Base-by-base conservation (phyloP, 2,329 filamentous ascomycete species). In the Colletotrichum phormii region DNA sequence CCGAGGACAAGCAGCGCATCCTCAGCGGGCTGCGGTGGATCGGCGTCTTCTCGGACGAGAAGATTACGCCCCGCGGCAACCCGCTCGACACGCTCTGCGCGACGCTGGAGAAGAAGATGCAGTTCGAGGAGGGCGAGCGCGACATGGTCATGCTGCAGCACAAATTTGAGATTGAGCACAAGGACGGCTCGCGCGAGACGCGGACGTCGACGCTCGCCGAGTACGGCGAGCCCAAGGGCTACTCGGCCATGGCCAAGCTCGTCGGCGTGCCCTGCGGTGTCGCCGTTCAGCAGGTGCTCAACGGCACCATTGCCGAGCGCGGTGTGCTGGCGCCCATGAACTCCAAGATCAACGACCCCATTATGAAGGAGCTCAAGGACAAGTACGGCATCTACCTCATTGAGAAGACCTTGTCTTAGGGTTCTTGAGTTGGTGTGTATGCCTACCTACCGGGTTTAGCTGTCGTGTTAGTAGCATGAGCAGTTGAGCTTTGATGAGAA, bases 61-160 rank as follows among this genome's bases (percentile, higher is more conserved):
- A 89, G 81, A 95, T 93, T 80, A 92, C 85, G 6, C 92, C 94
- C 33, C 87, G 90, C 68, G 93, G 91, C 67, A 98, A 94, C 86
- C 93, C 95, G 4, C 89, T 98, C 29, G 95, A 98, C 83, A 96
- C 94, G n/a, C 90, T 98, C 51, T 98, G 95, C 85, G 94, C 94
- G 37, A 93, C 91, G 3, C 89, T 98, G 35, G 95, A 97, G 87
- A 86, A 94, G 87, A 97, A 97, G 91, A 97, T 97, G 94, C 90
- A 94, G 83, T 98, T 92, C 83, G 93, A 90, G 79, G 87, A 93
- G 78, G 92, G 89, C 74, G 95, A 98, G 90, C 92, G 95, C 72
- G 95, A 97, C 83, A 86, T 97, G 76, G 93, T 97, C 75, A 90
- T 93, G 69, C 88, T 95, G 37, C 93, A 95, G 86, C 93, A 94